Conservation (phyloP, 169 alveolate species). For the Plasmodium reichenowi region DNA sequence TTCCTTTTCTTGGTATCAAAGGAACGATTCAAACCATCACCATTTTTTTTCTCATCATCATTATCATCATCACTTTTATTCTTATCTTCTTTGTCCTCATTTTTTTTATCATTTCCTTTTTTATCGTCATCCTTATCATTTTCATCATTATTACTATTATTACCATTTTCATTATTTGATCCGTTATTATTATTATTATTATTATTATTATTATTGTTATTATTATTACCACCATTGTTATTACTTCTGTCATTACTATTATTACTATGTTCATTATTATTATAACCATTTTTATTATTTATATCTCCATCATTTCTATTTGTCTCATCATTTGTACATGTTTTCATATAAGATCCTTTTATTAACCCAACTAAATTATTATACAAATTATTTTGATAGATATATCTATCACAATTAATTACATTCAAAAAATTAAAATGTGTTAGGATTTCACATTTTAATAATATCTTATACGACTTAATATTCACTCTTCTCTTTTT, state of each 20-base stretch:
- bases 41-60: slow-evolving; percentile 12
- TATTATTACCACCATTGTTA: neutral
- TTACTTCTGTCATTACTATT: neutral
- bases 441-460: too few species aligned
- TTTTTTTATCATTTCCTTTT: neutral
- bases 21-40: neutral
- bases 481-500: too few species aligned
- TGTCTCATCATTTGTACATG: slow-evolving; percentile 1
- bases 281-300: neutral
- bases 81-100: slow-evolving; percentile 2
- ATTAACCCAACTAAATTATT: too few species aligned
- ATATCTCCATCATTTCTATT: neutral
- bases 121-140: neutral
- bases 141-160: neutral
- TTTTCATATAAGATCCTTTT: slow-evolving; percentile 3
- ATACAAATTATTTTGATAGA: too few species aligned
- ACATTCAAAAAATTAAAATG: too few species aligned
- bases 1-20: neutral
- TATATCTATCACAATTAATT: too few species aligned
- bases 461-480: too few species aligned
- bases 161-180: slow-evolving; percentile 3
- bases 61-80: slow-evolving; percentile 1
- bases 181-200: neutral
- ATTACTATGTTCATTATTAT: neutral
- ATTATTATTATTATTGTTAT: neutral